Evolutionary conservation across 2,329 filamentous ascomycete genomes (phyloP).

Genomic region (Fusarium sacchari): DNA sequence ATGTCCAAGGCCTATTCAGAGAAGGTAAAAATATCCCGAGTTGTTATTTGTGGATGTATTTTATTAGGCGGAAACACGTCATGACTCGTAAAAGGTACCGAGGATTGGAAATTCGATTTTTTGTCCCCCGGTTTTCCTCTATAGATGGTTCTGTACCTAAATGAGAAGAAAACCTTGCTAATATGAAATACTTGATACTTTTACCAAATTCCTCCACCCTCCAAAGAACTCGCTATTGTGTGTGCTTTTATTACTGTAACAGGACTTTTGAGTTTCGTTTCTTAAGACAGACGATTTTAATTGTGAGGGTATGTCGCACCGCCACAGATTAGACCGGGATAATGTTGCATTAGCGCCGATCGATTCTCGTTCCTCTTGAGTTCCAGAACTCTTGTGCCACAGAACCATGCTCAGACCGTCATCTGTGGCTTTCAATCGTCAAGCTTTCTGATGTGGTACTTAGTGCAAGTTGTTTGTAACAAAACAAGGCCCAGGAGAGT

Average conservation of each 20-base stretch:
- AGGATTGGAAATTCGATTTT: slow-evolving; percentile 1
- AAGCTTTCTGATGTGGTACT: background rate
- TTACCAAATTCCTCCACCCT: background rate
- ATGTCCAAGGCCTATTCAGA: too few relatives aligned
- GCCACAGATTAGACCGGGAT: slow-evolving; percentile 46
- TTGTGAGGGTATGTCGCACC: slow-evolving; percentile 43
- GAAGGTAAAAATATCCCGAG: background rate
- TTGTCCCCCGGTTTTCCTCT: background rate
- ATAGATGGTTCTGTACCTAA: background rate
- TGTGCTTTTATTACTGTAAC: background rate
- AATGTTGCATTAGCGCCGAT: slow-evolving; percentile 51
- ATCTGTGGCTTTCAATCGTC: background rate
- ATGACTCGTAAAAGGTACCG: background rate
- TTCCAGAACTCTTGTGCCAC: slow-evolving; percentile 40
- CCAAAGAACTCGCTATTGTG: too few relatives aligned
- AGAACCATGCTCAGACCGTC: slow-evolving; percentile 1
- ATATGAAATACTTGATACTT: background rate
- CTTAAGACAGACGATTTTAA: slow-evolving; percentile 10
- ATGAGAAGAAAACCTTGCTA: background rate
- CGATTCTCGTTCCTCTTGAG: slow-evolving; percentile 33
- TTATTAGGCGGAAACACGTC: background rate
- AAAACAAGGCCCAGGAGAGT: background rate
- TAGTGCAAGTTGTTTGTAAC: background rate
- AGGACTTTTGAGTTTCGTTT: background rate
- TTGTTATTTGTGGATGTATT: background rate